Base-by-base conservation (phyloP, 768 basidiomycete genomes). In the Hebeloma cylindrosporum region DNA sequence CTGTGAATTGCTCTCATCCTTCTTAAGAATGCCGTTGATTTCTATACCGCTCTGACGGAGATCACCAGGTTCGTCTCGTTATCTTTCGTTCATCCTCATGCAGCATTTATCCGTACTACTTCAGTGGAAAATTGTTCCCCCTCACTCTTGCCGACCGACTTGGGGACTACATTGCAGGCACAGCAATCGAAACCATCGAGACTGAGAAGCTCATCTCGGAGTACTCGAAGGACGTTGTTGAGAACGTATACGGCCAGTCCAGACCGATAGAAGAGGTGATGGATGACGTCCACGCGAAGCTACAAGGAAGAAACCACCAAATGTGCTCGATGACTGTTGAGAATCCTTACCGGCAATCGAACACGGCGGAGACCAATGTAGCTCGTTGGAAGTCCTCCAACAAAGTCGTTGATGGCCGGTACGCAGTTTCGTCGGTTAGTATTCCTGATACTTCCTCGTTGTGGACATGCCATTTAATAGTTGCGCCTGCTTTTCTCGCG, bases 181-280 rank as follows among this genome's bases (percentile, higher is more conserved):
- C 56, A 16, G 59, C 60, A 1, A 21, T 65, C n/a, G 63, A 65
- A 44, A 63, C 63, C 0, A 57, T 63, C 34, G 63, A 65, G 22
- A 60, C 60, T 5, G 60, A 61, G 32, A 53, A 54, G 14, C 48
- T 63, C 10, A 60, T 63, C 33, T 43, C 46, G 9, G 59, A 62
- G 34, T 61, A 60, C 25, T 55, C 60, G 27, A 21, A 57, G 21
- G 47, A 58, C 5, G 60, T 65, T 16, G 50, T 65, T 20, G 50
- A 56, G 27, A 60, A 64, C 17, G 60, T 62, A 1, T 64, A 60
- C 44, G 55, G 40, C 14, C 56, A 60, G 2, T 48, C 50, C 8
- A 56, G 48, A 8, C 46, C 58, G 2, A 48, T 62, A 13, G 58
- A 60, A 7, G 46, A 47, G 6, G 63, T 62, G 4, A 53, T 54